These are phyloP conservation scores for Amaranthus tricolor DNA, from an alignment of 179 eudicot species.

Conservation along the genomic window DNA sequence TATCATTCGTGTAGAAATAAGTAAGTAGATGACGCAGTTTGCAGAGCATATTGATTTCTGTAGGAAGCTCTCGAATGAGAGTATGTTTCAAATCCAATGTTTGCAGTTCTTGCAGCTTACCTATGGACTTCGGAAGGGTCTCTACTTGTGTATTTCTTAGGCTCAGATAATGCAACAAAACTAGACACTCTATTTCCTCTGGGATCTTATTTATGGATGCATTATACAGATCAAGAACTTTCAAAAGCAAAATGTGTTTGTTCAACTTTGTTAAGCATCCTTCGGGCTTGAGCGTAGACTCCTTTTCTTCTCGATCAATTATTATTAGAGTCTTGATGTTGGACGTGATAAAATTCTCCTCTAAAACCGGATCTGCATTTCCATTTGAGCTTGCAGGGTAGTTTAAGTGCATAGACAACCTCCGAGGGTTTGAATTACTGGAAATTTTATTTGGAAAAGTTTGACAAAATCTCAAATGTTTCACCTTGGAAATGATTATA, in stretches of 20 bases:
- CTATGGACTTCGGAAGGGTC: slow-evolving; percentile 26
- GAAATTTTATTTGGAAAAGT: not conserved
- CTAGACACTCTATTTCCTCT: slow-evolving; percentile 22
- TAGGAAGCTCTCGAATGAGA: slow-evolving; percentile 19
- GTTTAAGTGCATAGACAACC: not conserved
- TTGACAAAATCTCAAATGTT: slow-evolving; percentile 28
- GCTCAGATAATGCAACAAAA: slow-evolving; percentile 28
- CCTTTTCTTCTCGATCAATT: not conserved
- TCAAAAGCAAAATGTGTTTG: slow-evolving; percentile 10
- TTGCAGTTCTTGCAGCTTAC: slow-evolving; percentile 29
- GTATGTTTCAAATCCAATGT: slow-evolving; percentile 32
- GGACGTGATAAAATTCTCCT: not conserved
- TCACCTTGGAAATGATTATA: slow-evolving; percentile 23
- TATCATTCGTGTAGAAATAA: not conserved
- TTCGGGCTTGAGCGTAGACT: not conserved
- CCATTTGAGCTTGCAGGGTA: no score
- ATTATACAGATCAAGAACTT: slow-evolving; percentile 29
- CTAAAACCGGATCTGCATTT: no score
- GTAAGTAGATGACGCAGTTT: slow-evolving; percentile 28
- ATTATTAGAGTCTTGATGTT: slow-evolving; percentile 19
- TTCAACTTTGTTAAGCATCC: slow-evolving; percentile 6
- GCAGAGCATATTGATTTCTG: slow-evolving; percentile 16
- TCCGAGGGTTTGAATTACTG: not conserved
- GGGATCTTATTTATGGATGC: slow-evolving; percentile 22
- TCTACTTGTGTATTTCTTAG: slow-evolving; percentile 25